phyloP scores from a whole-genome alignment of 306 rosid species.

The Vicia sativa region DNA sequence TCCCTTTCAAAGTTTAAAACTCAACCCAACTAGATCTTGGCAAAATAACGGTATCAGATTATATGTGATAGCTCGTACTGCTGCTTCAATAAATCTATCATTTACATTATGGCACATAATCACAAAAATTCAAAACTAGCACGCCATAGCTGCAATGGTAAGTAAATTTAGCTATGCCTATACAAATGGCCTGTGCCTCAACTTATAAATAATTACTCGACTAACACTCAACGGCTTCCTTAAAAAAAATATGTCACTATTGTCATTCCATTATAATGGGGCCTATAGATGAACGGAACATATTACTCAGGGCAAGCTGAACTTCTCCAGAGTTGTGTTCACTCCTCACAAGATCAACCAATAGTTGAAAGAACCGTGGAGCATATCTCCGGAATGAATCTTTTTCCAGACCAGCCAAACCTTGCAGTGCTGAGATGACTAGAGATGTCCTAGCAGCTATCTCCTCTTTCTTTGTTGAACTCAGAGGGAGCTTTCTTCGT shows the following conservation, averaged over 20 bases:
- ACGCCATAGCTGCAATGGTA: conserved; percentile 18
- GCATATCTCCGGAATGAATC: conserved; percentile 68
- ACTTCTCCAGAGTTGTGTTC: conserved; percentile 93
- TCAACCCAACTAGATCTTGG: background rate
- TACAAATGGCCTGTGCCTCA: conserved; percentile 34
- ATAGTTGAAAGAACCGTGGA: conserved; percentile 73
- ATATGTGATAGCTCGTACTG: background rate
- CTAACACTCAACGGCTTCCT: conserved; percentile 34
- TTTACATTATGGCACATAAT: conserved; percentile 48
- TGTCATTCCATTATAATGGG: conserved; percentile 64
- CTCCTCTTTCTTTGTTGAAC: conserved; percentile 86
- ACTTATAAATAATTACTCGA: conserved; percentile 40
- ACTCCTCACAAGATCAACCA: conserved; percentile 84
- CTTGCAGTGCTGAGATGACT: conserved; percentile 75
- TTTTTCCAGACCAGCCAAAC: conserved; percentile 57
- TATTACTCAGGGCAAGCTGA: conserved; percentile 73
- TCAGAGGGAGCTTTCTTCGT: conserved; percentile 73
- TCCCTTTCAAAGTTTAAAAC: conserved; percentile 11
- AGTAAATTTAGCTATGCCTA: conserved; percentile 22
- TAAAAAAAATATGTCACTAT: conserved; percentile 29
- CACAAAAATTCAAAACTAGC: conserved; percentile 27
- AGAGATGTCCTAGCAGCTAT: conserved; percentile 78
- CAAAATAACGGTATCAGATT: background rate
- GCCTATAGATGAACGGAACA: conserved; percentile 85
- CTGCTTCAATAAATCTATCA: conserved; percentile 42